Conservation (phyloP, 345 rosid genomes). For the Bruguiera gymnorhiza region DNA sequence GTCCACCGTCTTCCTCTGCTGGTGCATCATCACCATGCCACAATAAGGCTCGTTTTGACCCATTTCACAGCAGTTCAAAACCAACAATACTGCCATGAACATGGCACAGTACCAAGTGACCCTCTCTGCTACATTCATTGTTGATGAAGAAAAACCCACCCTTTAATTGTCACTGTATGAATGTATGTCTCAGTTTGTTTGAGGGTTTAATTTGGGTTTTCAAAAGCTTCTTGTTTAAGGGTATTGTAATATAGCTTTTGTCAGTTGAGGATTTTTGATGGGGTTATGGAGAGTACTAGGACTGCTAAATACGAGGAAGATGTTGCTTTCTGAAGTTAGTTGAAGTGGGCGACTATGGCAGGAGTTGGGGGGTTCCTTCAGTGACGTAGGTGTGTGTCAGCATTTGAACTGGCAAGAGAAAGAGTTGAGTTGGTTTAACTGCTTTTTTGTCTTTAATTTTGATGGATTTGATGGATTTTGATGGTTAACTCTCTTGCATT, state of each 20-base stretch:
- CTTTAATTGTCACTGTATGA: not conserved
- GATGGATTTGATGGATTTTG: conserved; percentile 26
- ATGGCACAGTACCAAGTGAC: conserved; percentile 53
- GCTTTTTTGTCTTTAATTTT: conserved; percentile 20
- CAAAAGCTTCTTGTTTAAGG: not conserved
- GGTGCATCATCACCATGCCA: not conserved
- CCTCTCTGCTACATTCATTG: conserved; percentile 46
- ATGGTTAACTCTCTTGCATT: not conserved
- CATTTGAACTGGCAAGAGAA: not conserved
- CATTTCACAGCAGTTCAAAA: conserved; percentile 52
- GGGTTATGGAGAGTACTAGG: not conserved
- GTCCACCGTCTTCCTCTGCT: conserved; percentile 2
- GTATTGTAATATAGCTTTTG: too few relatives aligned
- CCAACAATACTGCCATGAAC: conserved; percentile 50
- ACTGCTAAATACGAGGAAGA: not conserved
- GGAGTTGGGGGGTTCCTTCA: conserved; percentile 38
- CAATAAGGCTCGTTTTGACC: conserved; percentile 18
- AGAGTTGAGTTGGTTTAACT: conserved; percentile 40
- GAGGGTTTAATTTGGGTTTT: too few relatives aligned
- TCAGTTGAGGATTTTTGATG: not conserved
- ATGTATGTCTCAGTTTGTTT: not conserved
- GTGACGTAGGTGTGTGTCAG: conserved; percentile 37
- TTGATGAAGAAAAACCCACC: conserved; percentile 40
- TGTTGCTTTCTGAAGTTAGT: conserved; percentile 15
- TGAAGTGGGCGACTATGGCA: conserved; percentile 39